Percentiles rank a stretch among this genome's conserved stretches.
These are phyloP conservation scores for Termitomyces bulborhizus DNA, from an alignment of 768 basidiomycete species.

Conservation along the genomic window DNA sequence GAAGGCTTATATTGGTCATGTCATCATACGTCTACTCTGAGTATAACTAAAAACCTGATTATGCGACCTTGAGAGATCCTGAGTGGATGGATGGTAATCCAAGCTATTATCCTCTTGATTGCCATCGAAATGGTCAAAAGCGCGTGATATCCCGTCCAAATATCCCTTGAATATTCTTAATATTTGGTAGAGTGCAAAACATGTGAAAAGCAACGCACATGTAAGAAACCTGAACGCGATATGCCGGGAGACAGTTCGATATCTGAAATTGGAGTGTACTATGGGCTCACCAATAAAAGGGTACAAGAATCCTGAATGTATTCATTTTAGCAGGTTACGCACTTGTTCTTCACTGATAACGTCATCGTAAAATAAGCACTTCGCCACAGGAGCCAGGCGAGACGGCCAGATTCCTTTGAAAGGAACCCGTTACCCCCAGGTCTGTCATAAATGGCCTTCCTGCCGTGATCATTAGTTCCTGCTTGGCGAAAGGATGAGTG, in stretches of 20 bases:
- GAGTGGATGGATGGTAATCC: neutral
- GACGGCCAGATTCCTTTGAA: constrained; percentile 55
- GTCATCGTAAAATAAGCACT: constrained; percentile 80
- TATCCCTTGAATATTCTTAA: constrained; percentile 4
- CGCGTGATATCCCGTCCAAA: constrained; percentile 54
- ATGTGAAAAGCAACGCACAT: neutral
- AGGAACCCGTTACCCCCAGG: constrained; percentile 44
- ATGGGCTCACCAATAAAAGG: constrained; percentile 10
- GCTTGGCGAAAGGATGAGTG: neutral
- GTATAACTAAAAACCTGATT: neutral
- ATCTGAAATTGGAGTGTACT: neutral
- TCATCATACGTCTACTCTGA: neutral
- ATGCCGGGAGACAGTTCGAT: neutral
- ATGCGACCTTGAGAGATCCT: too few species aligned
- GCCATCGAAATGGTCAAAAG: constrained; percentile 34
- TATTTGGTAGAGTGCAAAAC: neutral
- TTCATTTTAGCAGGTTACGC: neutral
- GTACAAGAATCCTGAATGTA: constrained; percentile 5
- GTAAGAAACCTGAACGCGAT: constrained; percentile 7
- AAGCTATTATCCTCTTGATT: neutral
- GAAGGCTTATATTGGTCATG: neutral
- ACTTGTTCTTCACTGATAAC: constrained; percentile 64
- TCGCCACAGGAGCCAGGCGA: constrained; percentile 78
- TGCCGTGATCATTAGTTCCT: constrained; percentile 16
- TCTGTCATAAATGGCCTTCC: constrained; percentile 77